Evolutionary conservation across 208 protist genomes (phyloP).

Genomic region (Crithidia sp.): DNA sequence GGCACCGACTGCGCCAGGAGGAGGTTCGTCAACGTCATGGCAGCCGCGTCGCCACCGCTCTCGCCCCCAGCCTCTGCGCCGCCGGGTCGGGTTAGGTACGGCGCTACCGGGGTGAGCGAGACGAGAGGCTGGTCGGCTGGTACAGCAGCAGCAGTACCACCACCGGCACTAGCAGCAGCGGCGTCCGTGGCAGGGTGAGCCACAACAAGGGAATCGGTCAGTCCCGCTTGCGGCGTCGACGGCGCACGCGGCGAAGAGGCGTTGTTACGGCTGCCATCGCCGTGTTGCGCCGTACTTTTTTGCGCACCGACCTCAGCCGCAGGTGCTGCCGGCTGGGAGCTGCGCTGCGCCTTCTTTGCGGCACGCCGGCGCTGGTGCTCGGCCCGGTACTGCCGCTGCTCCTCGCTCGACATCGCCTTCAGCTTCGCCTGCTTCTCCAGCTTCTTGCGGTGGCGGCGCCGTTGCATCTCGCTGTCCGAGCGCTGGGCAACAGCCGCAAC

Average conservation of each 20-base stretch:
- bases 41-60: neutral
- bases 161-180: neutral
- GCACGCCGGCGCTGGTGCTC: conserved; percentile 31
- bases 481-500: conserved; percentile 4
- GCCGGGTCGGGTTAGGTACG: neutral
- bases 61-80: neutral
- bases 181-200: too few species aligned
- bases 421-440: conserved; percentile 30
- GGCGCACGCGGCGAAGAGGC: too few species aligned
- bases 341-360: conserved; percentile 28
- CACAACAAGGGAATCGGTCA: too few species aligned
- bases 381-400: conserved; percentile 29
- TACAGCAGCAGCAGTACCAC: neutral
- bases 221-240: too few species aligned
- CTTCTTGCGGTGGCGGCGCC: conserved; percentile 31
- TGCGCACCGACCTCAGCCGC: too few species aligned
- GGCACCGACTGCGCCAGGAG: conserved; percentile 18
- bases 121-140: neutral
- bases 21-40: neutral
- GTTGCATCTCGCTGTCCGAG: conserved; percentile 32
- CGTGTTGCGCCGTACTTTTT: too few species aligned
- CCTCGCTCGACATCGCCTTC: conserved; percentile 28
- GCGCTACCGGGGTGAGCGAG: neutral
- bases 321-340: neutral
- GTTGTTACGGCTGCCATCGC: too few species aligned